phyloP scores from a whole-genome alignment of 78 protist genomes.

The Dictyostelium brefeldianum region DNA sequence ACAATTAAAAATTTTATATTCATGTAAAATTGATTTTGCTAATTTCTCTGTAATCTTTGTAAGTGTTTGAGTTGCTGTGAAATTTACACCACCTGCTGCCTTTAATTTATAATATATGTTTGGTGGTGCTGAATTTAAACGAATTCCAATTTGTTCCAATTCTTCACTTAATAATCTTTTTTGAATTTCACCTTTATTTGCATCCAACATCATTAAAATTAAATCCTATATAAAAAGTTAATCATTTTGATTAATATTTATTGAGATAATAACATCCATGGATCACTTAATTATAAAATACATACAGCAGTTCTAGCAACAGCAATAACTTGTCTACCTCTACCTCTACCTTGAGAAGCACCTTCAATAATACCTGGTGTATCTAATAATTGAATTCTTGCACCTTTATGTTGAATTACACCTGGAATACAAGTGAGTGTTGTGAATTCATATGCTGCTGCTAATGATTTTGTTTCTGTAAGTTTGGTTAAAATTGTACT shows the following conservation, averaged over 20 bases:
- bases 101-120: constrained; percentile 81
- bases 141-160: constrained; percentile 85
- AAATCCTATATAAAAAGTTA: constrained; percentile 55
- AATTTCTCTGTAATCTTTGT: constrained; percentile 89
- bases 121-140: constrained; percentile 82
- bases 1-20: constrained; percentile 90
- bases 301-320: constrained; percentile 85
- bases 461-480: constrained; percentile 92
- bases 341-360: constrained; percentile 99
- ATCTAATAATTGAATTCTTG: constrained; percentile 97
- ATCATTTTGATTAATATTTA: neutral
- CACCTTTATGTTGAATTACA: constrained; percentile 94
- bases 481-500: constrained; percentile 97
- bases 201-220: constrained; percentile 87
- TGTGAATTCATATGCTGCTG: constrained; percentile 99
- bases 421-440: constrained; percentile 99
- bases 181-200: constrained; percentile 85
- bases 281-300: neutral
- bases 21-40: constrained; percentile 87
- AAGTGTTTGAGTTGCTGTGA: constrained; percentile 69
- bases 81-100: constrained; percentile 82
- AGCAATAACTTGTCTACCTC: constrained; percentile 98
- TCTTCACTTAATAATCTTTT: constrained; percentile 81
- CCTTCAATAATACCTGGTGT: constrained; percentile 99
- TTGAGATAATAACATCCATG: no score